Evolutionary conservation across 352 stramenopile genomes (phyloP).

Genomic region (Saprolegnia parasitica): DNA sequence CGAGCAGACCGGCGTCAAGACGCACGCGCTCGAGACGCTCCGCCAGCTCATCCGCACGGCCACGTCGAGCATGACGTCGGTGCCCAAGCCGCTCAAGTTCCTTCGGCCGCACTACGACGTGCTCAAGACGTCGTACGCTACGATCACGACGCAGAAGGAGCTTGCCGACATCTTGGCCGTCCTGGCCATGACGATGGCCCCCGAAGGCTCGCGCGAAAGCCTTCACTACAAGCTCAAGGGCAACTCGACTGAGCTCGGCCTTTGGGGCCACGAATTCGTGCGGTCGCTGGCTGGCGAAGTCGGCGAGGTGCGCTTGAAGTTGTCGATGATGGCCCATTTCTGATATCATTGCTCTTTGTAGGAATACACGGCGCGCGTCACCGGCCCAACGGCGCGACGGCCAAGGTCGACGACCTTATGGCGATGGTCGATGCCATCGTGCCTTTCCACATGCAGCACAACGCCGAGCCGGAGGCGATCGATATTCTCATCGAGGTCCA

Average conservation of each 20-base stretch:
- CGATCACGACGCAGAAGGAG: conserved; percentile 47
- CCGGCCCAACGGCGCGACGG: conserved; percentile 42
- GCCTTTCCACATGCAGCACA: conserved; percentile 99
- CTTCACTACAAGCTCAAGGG: conserved; percentile 89
- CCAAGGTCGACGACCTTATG: conserved; percentile 90
- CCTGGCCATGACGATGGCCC: conserved; percentile 98
- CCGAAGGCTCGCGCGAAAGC: conserved; percentile 86
- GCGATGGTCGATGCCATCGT: conserved; percentile 98
- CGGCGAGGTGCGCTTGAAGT: conserved; percentile 62
- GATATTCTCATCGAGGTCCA: conserved; percentile 99
- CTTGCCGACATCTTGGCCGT: conserved; percentile 89
- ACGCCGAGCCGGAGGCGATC: conserved; percentile 98
- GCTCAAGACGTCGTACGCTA: conserved; percentile 76
- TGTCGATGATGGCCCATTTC: not conserved
- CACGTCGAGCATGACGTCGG: conserved; percentile 98
- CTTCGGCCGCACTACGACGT: conserved; percentile 93
- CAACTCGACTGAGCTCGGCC: conserved; percentile 88
- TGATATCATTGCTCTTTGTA: not conserved
- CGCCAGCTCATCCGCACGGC: conserved; percentile 94
- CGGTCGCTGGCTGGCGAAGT: conserved; percentile 97
- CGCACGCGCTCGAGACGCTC: conserved; percentile 94
- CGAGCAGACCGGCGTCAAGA: conserved; percentile 64
- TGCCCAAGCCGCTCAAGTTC: conserved; percentile 99
- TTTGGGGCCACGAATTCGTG: conserved; percentile 99
- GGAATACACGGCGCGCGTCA: conserved; percentile 77